phyloP scores from a whole-genome alignment of 2,329 filamentous ascomycete genomes.

The Anisogramma anomala region DNA sequence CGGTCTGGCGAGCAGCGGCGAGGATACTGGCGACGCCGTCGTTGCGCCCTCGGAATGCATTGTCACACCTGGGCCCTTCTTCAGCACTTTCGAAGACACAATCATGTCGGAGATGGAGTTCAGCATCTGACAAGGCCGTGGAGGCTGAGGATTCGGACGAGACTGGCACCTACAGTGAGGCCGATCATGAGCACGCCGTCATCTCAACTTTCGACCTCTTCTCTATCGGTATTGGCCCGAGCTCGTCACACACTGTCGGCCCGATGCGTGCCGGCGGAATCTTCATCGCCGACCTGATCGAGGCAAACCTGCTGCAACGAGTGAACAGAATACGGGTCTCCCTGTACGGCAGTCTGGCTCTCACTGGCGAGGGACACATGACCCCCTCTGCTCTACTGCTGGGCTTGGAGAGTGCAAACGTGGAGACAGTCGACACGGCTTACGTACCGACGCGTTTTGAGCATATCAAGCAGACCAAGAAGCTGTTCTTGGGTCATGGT shows the following conservation, averaged over 20 bases:
- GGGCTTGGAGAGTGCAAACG: slow-evolving; percentile 37
- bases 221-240: slow-evolving; percentile 40
- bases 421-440: slow-evolving; percentile 37
- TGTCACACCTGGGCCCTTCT: background rate
- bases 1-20: background rate
- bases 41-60: background rate
- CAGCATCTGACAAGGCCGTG: background rate
- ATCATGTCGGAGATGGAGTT: background rate
- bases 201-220: slow-evolving; percentile 42
- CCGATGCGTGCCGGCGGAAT: slow-evolving; percentile 42
- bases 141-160: slow-evolving; percentile 10
- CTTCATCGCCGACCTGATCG: slow-evolving; percentile 35
- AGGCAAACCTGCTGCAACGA: slow-evolving; percentile 32
- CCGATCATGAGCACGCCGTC: slow-evolving; percentile 39
- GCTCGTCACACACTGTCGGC: slow-evolving; percentile 39
- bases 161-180: slow-evolving; percentile 34
- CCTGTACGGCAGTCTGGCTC: slow-evolving; percentile 38
- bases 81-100: too few species aligned
- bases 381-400: slow-evolving; percentile 37
- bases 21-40: slow-evolving; percentile 1
- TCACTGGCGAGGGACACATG: slow-evolving; percentile 42
- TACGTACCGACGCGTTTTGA: slow-evolving; percentile 35
- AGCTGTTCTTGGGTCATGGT: slow-evolving; percentile 31
- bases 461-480: slow-evolving; percentile 34
- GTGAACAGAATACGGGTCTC: slow-evolving; percentile 36